Evolutionary conservation across 805 yeast species (phyloP).

Genomic region (Nakazawaea pomicola): DNA sequence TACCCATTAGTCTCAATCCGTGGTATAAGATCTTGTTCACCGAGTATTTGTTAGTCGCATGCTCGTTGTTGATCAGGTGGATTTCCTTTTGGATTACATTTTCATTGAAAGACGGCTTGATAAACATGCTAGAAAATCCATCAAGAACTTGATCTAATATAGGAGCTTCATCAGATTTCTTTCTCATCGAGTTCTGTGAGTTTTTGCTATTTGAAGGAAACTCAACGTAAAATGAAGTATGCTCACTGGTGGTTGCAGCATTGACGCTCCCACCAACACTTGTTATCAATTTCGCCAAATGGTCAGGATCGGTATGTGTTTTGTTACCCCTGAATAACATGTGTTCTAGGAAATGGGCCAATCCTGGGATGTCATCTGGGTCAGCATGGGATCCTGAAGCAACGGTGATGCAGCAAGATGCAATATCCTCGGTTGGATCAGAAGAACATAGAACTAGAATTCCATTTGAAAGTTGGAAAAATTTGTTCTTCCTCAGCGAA

Average conservation of each 20-base stretch:
- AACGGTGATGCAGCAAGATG: slow-evolving; percentile 70
- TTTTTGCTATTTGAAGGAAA: slow-evolving; percentile 40
- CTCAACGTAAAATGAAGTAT: slow-evolving; percentile 60
- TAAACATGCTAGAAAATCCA: slow-evolving; percentile 48
- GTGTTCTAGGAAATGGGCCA: slow-evolving; percentile 91
- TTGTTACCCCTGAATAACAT: slow-evolving; percentile 55
- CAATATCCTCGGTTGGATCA: slow-evolving; percentile 61
- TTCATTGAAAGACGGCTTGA: slow-evolving; percentile 43
- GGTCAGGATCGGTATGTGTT: slow-evolving; percentile 42
- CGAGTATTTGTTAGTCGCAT: slow-evolving; percentile 43
- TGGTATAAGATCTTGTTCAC: slow-evolving; percentile 49
- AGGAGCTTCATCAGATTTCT: slow-evolving; percentile 27
- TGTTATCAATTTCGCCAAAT: slow-evolving; percentile 37
- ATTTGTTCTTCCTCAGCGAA: slow-evolving; percentile 35
- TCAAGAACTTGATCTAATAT: slow-evolving; percentile 41
- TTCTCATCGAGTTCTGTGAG: too few species aligned
- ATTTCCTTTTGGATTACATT: slow-evolving; percentile 44
- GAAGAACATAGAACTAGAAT: slow-evolving; percentile 64
- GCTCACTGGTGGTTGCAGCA: slow-evolving; percentile 67
- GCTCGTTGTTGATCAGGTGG: slow-evolving; percentile 63
- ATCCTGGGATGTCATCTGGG: slow-evolving; percentile 63
- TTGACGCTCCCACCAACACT: slow-evolving; percentile 54
- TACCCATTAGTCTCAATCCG: slow-evolving; percentile 48
- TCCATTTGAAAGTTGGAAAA: slow-evolving; percentile 61
- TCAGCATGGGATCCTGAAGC: slow-evolving; percentile 81